Evolutionary conservation across 768 basidiomycete species (phyloP), one percentile per base, ranked within the genome.

Genomic region (Lactarius hatsudake): DNA sequence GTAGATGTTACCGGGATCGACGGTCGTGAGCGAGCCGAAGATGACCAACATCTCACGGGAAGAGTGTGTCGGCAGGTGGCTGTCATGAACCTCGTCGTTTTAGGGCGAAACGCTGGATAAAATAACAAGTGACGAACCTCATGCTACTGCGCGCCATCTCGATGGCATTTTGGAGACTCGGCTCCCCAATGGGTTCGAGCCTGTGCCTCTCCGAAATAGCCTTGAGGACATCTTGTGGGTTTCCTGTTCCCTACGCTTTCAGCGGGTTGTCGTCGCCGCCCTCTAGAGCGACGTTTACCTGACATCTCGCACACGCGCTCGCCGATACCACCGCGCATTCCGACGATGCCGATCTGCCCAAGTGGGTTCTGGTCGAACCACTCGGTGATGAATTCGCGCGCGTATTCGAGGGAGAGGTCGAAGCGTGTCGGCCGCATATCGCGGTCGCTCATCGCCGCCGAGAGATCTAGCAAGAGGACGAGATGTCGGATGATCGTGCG

Each of bases 351-450:
- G 70, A 99, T 93, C 78, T 98, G 97, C 26, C 96, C 96, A 15
- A 99, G 82, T 1, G 97, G 97, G 74, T 99, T 99, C 79, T 98
- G 97, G 78, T 99, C 97, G 76, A 98, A 99, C 96, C 96, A 99
- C 76, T 99, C 97, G 8, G 84, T 81, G 34, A 98, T 84, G 71
- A 98, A 99, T 72, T 93, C 93, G 65, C 94, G 85, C 17, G 94
- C 86, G 75, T 96, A 96, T 73, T 95, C 89, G 54, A 98, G 79
- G 72, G 88, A 90, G 38, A 99, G 77, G 74, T 97, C 96, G 71
- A 96, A 96, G 64, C 97, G 86, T 26, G 93, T 94, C 13, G 96
- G 94, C 7, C 96, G 86, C 88, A 96, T 93, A 78, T 99, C 97
- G 34, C 95, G 87, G 77, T 98, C 97, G 78, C 87, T 84, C 94